Conservation (phyloP, 2,329 filamentous ascomycete species). For the Aspergillus awamori region DNA sequence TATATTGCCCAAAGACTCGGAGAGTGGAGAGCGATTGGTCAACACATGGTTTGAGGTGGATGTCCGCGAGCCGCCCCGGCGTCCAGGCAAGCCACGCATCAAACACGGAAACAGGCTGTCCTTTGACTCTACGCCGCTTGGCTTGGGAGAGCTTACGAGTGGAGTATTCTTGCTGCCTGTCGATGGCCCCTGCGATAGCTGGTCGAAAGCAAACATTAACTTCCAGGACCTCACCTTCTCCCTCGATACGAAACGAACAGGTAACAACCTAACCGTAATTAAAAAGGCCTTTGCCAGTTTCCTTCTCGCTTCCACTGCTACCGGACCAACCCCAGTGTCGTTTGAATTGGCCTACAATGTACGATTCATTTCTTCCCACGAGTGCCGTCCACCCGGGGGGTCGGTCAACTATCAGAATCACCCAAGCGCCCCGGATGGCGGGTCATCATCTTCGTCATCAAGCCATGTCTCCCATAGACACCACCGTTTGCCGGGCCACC, state of each 20-base stretch:
- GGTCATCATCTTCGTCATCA: conserved; percentile 9
- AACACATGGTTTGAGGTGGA: conserved; percentile 56
- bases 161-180: conserved; percentile 43
- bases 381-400: conserved; percentile 52
- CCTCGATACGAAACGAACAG: conserved; percentile 20
- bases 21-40: conserved; percentile 28
- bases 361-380: conserved; percentile 58
- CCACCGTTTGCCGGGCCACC: conserved; percentile 42
- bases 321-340: conserved; percentile 26
- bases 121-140: conserved; percentile 45
- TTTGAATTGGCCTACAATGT: conserved; percentile 54
- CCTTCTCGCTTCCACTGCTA: conserved; percentile 17
- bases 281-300: conserved; percentile 34
- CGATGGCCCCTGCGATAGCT: conserved; percentile 28
- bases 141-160: conserved; percentile 41
- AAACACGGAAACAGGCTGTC: conserved; percentile 44
- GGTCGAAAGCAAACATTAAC: conserved; percentile 19
- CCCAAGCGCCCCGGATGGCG: neutral
- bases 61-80: conserved; percentile 35
- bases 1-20: conserved; percentile 42
- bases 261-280: conserved; percentile 22
- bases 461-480: conserved; percentile 15
- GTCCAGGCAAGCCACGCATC: conserved; percentile 46
- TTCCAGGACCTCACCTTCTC: conserved; percentile 32
- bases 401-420: conserved; percentile 22